phyloP scores from a whole-genome alignment of 495 filamentous ascomycete genomes.

The Penicillium cosmopolitanum region DNA sequence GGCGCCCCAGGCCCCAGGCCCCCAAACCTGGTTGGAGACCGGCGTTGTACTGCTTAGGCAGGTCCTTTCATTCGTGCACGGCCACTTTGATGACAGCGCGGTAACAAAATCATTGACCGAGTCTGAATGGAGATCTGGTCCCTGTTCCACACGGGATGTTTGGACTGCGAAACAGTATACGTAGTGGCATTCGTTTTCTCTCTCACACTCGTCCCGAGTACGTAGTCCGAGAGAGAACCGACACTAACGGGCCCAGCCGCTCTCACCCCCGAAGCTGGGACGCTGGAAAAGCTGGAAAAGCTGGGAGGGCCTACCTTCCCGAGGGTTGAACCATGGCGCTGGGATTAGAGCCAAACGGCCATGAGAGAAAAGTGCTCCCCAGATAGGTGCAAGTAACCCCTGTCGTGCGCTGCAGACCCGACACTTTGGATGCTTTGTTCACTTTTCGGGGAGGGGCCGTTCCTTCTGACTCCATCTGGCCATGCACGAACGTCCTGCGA shows the following conservation, averaged over 20 bases:
- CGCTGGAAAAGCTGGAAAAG: not conserved
- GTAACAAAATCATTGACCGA: too few species aligned
- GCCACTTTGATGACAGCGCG: not conserved
- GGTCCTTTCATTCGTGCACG: constrained; percentile 5
- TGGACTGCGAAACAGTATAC: too few species aligned
- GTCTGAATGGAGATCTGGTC: too few species aligned
- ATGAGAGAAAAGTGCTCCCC: constrained; percentile 5
- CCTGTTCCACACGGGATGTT: too few species aligned
- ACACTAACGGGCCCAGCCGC: constrained; percentile 35
- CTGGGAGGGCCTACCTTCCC: constrained; percentile 30
- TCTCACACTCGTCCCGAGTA: too few species aligned
- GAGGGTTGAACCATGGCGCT: constrained; percentile 47
- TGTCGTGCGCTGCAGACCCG: constrained; percentile 31
- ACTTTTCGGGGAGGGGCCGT: constrained; percentile 19
- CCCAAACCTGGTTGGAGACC: constrained; percentile 4
- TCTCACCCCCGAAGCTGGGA: constrained; percentile 22
- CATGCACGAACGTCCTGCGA: constrained; percentile 32
- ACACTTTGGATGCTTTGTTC: constrained; percentile 30
- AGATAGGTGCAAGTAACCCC: constrained; percentile 15
- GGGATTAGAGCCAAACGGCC: constrained; percentile 35
- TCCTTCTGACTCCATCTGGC: constrained; percentile 18
- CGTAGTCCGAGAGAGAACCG: not conserved
- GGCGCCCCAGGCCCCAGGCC: not conserved
- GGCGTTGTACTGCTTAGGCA: constrained; percentile 3
- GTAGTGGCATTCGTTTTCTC: too few species aligned